phyloP scores from a whole-genome alignment of 208 protist species.

The Endotrypanum monterogeii region DNA sequence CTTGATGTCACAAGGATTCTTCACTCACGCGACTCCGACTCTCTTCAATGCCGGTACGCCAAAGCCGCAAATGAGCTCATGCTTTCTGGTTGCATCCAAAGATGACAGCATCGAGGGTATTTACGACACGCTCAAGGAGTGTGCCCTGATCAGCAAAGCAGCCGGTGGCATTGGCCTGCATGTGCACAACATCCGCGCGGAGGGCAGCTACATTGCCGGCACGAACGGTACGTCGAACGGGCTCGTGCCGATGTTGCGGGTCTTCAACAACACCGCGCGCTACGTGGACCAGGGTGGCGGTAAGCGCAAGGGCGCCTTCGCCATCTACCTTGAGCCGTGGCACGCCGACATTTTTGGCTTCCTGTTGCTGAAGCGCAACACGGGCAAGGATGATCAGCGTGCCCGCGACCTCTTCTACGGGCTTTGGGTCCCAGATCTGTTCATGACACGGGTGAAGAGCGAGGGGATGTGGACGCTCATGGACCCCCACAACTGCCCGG shows the following conservation, averaged over 20 bases:
- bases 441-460: conserved; percentile 98
- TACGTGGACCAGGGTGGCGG: conserved; percentile 98
- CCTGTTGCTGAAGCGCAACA: conserved; percentile 97
- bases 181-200: conserved; percentile 96
- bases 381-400: conserved; percentile 97
- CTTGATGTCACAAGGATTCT: conserved; percentile 92
- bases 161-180: conserved; percentile 98
- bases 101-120: conserved; percentile 99
- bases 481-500: conserved; percentile 96
- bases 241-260: conserved; percentile 99
- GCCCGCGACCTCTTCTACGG: conserved; percentile 99
- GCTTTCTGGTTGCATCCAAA: conserved; percentile 98
- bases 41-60: conserved; percentile 98
- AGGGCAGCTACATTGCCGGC: conserved; percentile 97
- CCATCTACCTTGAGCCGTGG: conserved; percentile 99
- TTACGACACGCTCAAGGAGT: conserved; percentile 99
- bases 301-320: conserved; percentile 99
- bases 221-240: conserved; percentile 98
- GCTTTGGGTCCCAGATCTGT: conserved; percentile 99
- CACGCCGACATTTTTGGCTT: conserved; percentile 99
- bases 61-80: conserved; percentile 96
- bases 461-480: conserved; percentile 97
- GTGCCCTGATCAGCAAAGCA: conserved; percentile 97
- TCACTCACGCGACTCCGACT: conserved; percentile 99
- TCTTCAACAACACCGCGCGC: conserved; percentile 99